Percentiles rank a stretch among this genome's conserved stretches.
Evolutionary conservation across 2,329 filamentous ascomycete species (phyloP).

Genomic region (Botryotinia narcissicola): DNA sequence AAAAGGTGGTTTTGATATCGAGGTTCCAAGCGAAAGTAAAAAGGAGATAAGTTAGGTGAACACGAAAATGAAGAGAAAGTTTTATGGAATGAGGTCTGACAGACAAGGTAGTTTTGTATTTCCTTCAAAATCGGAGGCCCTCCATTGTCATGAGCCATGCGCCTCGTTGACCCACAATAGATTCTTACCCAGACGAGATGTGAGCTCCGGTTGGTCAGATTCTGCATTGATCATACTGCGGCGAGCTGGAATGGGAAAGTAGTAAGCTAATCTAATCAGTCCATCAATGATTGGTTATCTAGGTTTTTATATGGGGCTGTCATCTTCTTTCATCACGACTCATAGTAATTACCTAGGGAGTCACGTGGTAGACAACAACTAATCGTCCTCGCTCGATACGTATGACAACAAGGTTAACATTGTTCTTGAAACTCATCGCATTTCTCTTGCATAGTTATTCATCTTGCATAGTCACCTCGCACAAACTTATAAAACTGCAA

Average conservation of each 20-base stretch:
- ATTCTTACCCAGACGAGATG: not conserved
- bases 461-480: no score
- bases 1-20: not conserved
- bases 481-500: not conserved
- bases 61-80: not conserved
- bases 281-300: not conserved
- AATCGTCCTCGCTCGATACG: not conserved
- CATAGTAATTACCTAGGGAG: no score
- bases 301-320: not conserved
- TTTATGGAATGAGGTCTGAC: not conserved
- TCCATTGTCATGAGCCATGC: slow-evolving; percentile 1
- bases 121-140: not conserved
- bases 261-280: not conserved
- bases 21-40: not conserved
- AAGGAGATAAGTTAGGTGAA: not conserved
- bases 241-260: not conserved
- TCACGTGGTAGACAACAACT: not conserved
- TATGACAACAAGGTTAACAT: not conserved
- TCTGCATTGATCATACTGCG: not conserved
- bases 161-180: not conserved
- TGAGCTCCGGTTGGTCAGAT: not conserved
- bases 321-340: not conserved
- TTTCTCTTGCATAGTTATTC: not conserved
- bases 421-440: not conserved
- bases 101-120: slow-evolving; percentile 9